phyloP scores from a whole-genome alignment of 306 rosid species.

The Malus asiatica region DNA sequence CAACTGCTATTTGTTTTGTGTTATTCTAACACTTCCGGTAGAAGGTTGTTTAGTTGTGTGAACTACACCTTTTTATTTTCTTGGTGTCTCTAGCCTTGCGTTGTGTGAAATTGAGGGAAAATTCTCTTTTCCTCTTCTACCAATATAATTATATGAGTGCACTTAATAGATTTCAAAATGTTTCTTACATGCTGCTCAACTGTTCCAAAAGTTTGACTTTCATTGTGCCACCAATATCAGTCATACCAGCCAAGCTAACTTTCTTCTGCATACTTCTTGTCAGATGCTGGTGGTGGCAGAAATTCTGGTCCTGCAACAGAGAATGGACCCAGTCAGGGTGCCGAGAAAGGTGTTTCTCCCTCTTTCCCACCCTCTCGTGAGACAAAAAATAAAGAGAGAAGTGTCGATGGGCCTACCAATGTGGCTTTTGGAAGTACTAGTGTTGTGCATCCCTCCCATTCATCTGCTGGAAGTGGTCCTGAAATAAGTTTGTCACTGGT shows the following conservation, averaged over 20 bases:
- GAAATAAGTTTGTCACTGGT: slow-evolving; percentile 39
- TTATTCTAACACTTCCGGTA: neutral
- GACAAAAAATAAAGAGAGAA: slow-evolving; percentile 50
- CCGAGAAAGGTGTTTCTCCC: slow-evolving; percentile 45
- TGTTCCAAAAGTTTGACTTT: neutral
- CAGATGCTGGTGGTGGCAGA: slow-evolving; percentile 73
- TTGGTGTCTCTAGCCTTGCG: neutral
- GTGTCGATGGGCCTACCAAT: slow-evolving; percentile 45
- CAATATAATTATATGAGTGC: neutral
- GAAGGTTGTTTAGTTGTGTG: neutral
- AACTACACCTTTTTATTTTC: neutral
- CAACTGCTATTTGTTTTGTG: neutral
- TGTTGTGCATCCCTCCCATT: slow-evolving; percentile 28
- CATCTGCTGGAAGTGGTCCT: slow-evolving; percentile 30
- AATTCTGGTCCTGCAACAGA: slow-evolving; percentile 53
- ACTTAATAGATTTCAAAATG: slow-evolving; percentile 11
- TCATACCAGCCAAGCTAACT: slow-evolving; percentile 13
- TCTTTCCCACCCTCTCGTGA: slow-evolving; percentile 48
- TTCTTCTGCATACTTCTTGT: slow-evolving; percentile 22
- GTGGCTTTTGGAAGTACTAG: slow-evolving; percentile 40
- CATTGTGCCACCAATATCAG: slow-evolving; percentile 16
- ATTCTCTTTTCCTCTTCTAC: neutral
- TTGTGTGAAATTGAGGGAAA: neutral
- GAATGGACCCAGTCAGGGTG: slow-evolving; percentile 53
- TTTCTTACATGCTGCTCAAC: neutral